Conservation (phyloP, 805 yeast species). For the Yarrowia sp. region DNA sequence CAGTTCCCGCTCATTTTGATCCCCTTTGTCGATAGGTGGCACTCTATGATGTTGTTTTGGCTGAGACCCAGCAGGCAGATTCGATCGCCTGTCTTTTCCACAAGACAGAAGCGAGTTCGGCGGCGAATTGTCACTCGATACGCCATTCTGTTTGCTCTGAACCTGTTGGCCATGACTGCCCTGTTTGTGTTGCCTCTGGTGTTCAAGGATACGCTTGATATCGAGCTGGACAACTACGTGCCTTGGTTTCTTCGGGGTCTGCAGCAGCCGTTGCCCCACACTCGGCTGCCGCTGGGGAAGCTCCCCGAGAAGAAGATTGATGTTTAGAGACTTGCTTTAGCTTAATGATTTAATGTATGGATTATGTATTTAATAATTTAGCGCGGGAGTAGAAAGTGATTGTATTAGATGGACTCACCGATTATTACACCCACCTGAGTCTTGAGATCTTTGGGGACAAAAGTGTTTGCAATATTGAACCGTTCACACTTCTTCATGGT, state of each 20-base stretch:
- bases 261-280: conserved; percentile 29
- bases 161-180: conserved; percentile 25
- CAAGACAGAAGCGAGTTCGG: conserved; percentile 69
- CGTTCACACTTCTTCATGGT: conserved; percentile 33
- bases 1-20: conserved; percentile 81
- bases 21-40: conserved; percentile 89
- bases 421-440: neutral
- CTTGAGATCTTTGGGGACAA: conserved; percentile 26
- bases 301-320: conserved; percentile 32
- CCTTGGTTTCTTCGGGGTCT: conserved; percentile 25
- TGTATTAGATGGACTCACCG: neutral
- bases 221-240: conserved; percentile 29
- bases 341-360: conserved; percentile 22
- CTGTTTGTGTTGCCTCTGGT: conserved; percentile 25
- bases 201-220: conserved; percentile 14
- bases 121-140: conserved; percentile 28
- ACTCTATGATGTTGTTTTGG: conserved; percentile 94
- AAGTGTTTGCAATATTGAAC: conserved; percentile 39
- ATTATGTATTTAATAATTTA: conserved; percentile 3
- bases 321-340: conserved; percentile 28
- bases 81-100: conserved; percentile 84
- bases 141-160: conserved; percentile 11
- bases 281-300: conserved; percentile 32
- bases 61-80: conserved; percentile 85
- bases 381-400: no score